Evolutionary conservation across 2,329 filamentous ascomycete species (phyloP).

Genomic region (Colletotrichum coccodes): DNA sequence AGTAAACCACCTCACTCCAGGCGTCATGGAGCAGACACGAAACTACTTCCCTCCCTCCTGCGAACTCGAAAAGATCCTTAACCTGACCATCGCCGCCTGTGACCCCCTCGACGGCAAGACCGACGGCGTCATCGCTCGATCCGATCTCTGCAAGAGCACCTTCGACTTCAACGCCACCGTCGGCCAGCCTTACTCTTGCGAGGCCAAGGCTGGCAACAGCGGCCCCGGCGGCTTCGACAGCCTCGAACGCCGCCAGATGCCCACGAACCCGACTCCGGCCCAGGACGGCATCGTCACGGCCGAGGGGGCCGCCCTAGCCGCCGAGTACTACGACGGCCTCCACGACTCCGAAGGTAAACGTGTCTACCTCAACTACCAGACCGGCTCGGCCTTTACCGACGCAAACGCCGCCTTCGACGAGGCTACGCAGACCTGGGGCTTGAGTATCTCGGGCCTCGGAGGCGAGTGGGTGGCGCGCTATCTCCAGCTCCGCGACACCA

Average conservation of each 20-base stretch:
- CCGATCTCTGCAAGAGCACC: slow-evolving; percentile 27
- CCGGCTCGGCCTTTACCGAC: slow-evolving; percentile 44
- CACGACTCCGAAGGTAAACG: slow-evolving; percentile 46
- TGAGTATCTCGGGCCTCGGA: slow-evolving; percentile 15
- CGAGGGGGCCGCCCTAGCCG: not conserved
- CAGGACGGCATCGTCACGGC: slow-evolving; percentile 13
- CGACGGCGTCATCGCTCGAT: slow-evolving; percentile 51
- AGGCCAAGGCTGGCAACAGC: slow-evolving; percentile 50
- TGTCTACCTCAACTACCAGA: slow-evolving; percentile 47
- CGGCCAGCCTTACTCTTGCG: slow-evolving; percentile 33
- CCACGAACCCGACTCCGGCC: slow-evolving; percentile 42
- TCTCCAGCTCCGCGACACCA: slow-evolving; percentile 41
- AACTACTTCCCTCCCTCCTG: slow-evolving; percentile 29
- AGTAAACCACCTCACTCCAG: slow-evolving; percentile 51
- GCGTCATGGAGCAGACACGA: slow-evolving; percentile 49
- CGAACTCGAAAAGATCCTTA: slow-evolving; percentile 56
- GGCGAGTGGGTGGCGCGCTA: slow-evolving; percentile 50
- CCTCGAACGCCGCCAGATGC: slow-evolving; percentile 12
- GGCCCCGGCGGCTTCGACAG: slow-evolving; percentile 33
- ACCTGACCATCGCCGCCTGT: slow-evolving; percentile 63
- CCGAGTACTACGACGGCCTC: slow-evolving; percentile 44
- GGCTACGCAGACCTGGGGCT: slow-evolving; percentile 36
- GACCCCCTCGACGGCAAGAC: slow-evolving; percentile 64
- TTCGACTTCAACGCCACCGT: slow-evolving; percentile 21
- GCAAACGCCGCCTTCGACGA: slow-evolving; percentile 44